Base-by-base conservation (phyloP, 2,329 filamentous ascomycete genomes). In the Claviceps capensis region DNA sequence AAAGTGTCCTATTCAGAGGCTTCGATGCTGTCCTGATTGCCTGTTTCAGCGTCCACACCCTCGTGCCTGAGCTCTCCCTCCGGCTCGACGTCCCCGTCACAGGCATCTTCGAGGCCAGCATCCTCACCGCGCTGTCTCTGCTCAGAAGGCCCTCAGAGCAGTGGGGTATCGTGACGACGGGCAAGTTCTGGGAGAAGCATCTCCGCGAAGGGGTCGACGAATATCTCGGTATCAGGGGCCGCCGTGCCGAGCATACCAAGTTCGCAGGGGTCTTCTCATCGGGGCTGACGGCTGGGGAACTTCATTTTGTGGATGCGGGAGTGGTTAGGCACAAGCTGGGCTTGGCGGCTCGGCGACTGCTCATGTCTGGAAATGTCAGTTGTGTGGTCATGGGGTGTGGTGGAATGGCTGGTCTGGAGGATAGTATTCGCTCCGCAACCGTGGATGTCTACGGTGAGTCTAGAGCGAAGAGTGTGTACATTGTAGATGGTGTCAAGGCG, bases 161-260 rank as follows among this genome's bases (percentile, higher is more conserved):
- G 47, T 96, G 93, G 73, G 91, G 89, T 2, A 93, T 97, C 56
- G 84, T 97, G 5, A 91, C 85, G 5, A 96, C 91, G 0, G 90
- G 89, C 0, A 79, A 79, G 52, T 86, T 85, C 57, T 96, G 90
- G 91, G 85, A 91, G 61, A 66, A 72, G 0, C 82, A 93, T 38
- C 71, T 96, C 13, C 72, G 70, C 0, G 69, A 76, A 0, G 89
- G 85, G 0, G 83, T 93, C 0, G 69, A 69, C 2, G 64, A 68
- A 0, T 83, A 87, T 56, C 66, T 95, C 0, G 86, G 84, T 0
- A 63, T 69, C 4, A 61, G 66, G 0, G 42, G 17, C 17, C 63
- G 17, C 17, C 63, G 63, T 1, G 63, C 62, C 0, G 57, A 22
- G 5, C 72, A 67, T 51, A 49, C 55, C 54, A 76, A 76, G 47